Evolutionary conservation across 352 stramenopile species (phyloP).

Genomic region (Phytophthora multivora): DNA sequence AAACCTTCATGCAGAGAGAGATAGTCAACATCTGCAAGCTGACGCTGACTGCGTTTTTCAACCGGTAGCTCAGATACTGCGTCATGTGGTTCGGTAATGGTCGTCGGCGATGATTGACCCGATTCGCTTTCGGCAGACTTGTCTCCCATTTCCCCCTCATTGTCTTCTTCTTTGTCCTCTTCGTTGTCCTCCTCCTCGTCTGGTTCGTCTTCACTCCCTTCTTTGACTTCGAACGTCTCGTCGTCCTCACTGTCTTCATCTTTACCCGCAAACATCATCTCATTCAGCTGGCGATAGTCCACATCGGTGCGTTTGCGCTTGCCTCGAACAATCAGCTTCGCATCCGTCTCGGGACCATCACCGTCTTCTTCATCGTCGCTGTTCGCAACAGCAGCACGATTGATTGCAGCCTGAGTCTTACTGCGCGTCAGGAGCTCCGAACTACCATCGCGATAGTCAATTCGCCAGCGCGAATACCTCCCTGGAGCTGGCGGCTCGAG

Average conservation of each 20-base stretch:
- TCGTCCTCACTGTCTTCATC: conserved; percentile 64
- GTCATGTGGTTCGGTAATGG: conserved; percentile 27
- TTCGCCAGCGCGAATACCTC: conserved; percentile 55
- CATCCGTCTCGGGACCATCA: conserved; percentile 34
- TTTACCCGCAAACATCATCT: conserved; percentile 74
- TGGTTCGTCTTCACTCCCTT: conserved; percentile 41
- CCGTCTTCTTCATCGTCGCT: conserved; percentile 11
- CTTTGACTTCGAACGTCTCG: conserved; percentile 52
- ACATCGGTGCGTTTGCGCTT: conserved; percentile 84
- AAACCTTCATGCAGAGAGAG: conserved; percentile 69
- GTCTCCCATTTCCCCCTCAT: conserved; percentile 16
- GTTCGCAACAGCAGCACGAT: conserved; percentile 31
- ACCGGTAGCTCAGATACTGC: conserved; percentile 15
- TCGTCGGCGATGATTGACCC: conserved; percentile 27
- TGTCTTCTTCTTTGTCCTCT: conserved; percentile 25
- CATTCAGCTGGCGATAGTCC: conserved; percentile 84
- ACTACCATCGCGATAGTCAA: conserved; percentile 62
- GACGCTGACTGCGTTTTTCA: conserved; percentile 24
- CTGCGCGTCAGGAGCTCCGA: conserved; percentile 42
- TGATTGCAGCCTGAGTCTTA: conserved; percentile 39
- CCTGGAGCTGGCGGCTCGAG: conserved; percentile 20
- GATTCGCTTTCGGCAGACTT: conserved; percentile 10
- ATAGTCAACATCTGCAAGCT: conserved; percentile 54
- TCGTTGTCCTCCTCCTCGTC: conserved; percentile 41
- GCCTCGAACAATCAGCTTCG: conserved; percentile 57